phyloP scores from a whole-genome alignment of 768 basidiomycete genomes.

The Mycena albidolilacea region DNA sequence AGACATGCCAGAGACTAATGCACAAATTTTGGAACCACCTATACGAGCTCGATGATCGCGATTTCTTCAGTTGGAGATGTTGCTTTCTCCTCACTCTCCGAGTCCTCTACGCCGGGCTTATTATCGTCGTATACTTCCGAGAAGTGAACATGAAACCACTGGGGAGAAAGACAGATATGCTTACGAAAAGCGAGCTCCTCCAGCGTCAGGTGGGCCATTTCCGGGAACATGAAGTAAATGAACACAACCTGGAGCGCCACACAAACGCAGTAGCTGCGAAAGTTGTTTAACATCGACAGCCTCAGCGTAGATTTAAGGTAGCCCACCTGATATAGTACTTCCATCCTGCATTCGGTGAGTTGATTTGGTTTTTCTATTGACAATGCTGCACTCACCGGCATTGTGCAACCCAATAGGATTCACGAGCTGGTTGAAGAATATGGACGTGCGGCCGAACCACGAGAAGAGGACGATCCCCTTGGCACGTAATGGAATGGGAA shows the following conservation, averaged over 20 bases:
- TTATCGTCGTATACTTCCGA: background rate
- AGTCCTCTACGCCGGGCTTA: background rate
- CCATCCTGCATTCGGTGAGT: slow-evolving; percentile 1
- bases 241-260: slow-evolving; percentile 12
- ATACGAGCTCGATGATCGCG: background rate
- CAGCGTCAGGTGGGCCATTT: slow-evolving; percentile 18
- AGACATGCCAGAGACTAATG: no score
- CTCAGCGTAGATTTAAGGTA: background rate
- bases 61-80: background rate
- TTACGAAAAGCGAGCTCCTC: slow-evolving; percentile 30
- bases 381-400: slow-evolving; percentile 1
- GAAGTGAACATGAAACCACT: no score
- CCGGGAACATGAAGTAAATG: slow-evolving; percentile 28
- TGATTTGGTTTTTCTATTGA: background rate
- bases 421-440: slow-evolving; percentile 21
- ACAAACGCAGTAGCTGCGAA: slow-evolving; percentile 14
- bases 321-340: slow-evolving; percentile 19
- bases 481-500: slow-evolving; percentile 15
- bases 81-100: background rate
- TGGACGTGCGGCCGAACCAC: slow-evolving; percentile 1
- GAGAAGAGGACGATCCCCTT: slow-evolving; percentile 10
- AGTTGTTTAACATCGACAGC: background rate
- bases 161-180: background rate
- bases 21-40: no score
- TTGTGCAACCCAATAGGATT: slow-evolving; percentile 26